Evolutionary conservation across 176 grass and related monocot genomes (phyloP), one percentile per base, ranked within the genome.

Genomic region (Musa schizocarpa): DNA sequence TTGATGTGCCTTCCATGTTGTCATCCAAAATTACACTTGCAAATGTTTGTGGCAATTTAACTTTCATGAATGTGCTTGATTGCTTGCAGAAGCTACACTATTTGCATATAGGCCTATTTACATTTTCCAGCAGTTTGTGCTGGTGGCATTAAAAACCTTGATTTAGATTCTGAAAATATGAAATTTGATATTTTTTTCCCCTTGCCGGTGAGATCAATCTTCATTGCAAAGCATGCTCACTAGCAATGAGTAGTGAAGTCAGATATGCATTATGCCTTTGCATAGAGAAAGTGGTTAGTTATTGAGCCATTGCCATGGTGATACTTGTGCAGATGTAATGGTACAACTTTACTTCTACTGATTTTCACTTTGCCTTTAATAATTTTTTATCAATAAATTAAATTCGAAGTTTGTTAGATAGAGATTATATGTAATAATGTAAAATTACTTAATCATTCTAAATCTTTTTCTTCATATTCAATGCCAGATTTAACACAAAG

Each of bases 401-500:
- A 9, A 48, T 69, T 69, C 9, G 3, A 43, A 13, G 17, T 22
- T 13, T 9, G 52, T 34, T 55, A 34, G 14, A 29, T 19, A 71
- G 52, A 78, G 23, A 58, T 58, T 53, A 51, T 56, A 0, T 43
- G 9, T 70, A 50, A 67, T 7, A 68, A 9, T 23, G 11, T 14
- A n/a, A 13, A 19, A 10, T 55, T 24, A 23, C 19, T 68, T 11
- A 53, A 54, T 65, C 10, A 24, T 13, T 25, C 9, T 1, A 21
- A 14, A 24, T 25, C 11, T 27, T 78, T 77, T 11, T 52, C 1
- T 67, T 26, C 17, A 8, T 48, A 9, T n/a, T 63, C 22, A 9
- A 9, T 63, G 20, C 23, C 67, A 97, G 88, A 65, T 97, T 97
- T 69, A 83, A 93, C 80, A 83, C 86, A 10, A 82, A 63, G 77